phyloP scores from a whole-genome alignment of 768 basidiomycete genomes.

The Rossbeevera mucosa region DNA sequence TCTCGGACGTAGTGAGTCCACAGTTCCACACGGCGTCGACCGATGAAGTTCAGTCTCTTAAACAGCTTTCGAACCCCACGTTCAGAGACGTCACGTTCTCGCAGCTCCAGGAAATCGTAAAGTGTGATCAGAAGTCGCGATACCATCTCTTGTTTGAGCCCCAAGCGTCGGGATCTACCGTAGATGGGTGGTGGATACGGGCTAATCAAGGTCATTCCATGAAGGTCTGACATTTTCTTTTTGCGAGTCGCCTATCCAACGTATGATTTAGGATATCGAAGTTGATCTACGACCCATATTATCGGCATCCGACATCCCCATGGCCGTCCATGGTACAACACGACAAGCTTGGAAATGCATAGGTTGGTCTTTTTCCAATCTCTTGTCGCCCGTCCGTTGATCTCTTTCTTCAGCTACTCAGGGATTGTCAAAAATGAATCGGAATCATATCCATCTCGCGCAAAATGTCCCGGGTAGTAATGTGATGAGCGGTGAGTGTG shows the following conservation, averaged over 20 bases:
- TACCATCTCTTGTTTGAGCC: slow-evolving; percentile 57
- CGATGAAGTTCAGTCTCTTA: slow-evolving; percentile 5
- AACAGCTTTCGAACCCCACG: slow-evolving; percentile 66
- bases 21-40: neutral
- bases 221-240: slow-evolving; percentile 43
- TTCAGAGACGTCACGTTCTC: slow-evolving; percentile 55
- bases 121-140: slow-evolving; percentile 60
- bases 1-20: slow-evolving; percentile 74
- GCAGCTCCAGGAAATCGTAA: slow-evolving; percentile 58
- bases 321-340: slow-evolving; percentile 83
- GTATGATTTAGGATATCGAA: slow-evolving; percentile 50
- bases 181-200: slow-evolving; percentile 74
- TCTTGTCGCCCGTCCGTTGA: neutral
- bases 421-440: slow-evolving; percentile 78
- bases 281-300: slow-evolving; percentile 60
- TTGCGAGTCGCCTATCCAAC: neutral
- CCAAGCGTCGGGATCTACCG: slow-evolving; percentile 27
- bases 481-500: slow-evolving; percentile 69
- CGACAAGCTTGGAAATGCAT: slow-evolving; percentile 66
- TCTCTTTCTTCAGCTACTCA: slow-evolving; percentile 42
- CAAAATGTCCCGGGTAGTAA: slow-evolving; percentile 64
- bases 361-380: slow-evolving; percentile 36
- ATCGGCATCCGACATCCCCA: slow-evolving; percentile 59
- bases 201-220: slow-evolving; percentile 91
- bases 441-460: slow-evolving; percentile 93